A percentile compares a stretch with the other conserved stretches of the same genome.
These are phyloP conservation scores for Ogataea trehaloabstinens DNA, from an alignment of 805 yeast genomes.

Conservation along the genomic window DNA sequence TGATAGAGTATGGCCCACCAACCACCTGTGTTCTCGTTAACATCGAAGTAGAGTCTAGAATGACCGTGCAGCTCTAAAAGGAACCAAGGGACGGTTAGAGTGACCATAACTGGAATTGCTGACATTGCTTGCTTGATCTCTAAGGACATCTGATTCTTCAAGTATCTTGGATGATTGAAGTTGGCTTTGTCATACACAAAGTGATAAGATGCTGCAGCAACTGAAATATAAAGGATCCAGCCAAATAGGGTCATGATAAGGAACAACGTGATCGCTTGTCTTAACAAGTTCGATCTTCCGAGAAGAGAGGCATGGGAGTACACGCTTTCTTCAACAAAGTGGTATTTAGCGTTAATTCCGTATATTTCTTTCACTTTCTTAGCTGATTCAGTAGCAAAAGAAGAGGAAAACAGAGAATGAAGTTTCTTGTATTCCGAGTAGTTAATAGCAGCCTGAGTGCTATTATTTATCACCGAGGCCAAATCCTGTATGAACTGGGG, in stretches of 20 bases:
- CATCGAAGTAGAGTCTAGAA: conserved; percentile 70
- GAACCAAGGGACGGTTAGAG: conserved; percentile 88
- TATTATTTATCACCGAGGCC: conserved; percentile 22
- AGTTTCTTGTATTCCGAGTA: conserved; percentile 22
- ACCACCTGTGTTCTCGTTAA: conserved; percentile 64
- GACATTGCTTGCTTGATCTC: conserved; percentile 77
- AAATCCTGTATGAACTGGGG: conserved; percentile 24
- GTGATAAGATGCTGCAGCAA: conserved; percentile 74
- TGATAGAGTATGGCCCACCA: conserved; percentile 64
- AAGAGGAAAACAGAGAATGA: conserved; percentile 27
- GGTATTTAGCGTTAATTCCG: conserved; percentile 45
- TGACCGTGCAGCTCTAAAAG: conserved; percentile 78
- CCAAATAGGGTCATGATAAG: conserved; percentile 78
- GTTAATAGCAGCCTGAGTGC: conserved; percentile 22
- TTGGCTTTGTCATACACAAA: conserved; percentile 84
- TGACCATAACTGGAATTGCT: conserved; percentile 88
- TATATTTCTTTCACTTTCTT: conserved; percentile 47
- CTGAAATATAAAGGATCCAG: conserved; percentile 71
- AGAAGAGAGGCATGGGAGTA: conserved; percentile 66
- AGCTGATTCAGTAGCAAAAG: conserved; percentile 32
- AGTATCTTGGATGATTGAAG: conserved; percentile 92
- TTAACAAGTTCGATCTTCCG: conserved; percentile 65
- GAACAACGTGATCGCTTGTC: conserved; percentile 70
- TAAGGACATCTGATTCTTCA: conserved; percentile 86
- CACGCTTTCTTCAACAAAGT: conserved; percentile 52